Percentiles rank a stretch among this genome's conserved stretches.
Evolutionary conservation across 371 early-diverging fungal genomes (phyloP).

Genomic region (Mortierella polycephala): DNA sequence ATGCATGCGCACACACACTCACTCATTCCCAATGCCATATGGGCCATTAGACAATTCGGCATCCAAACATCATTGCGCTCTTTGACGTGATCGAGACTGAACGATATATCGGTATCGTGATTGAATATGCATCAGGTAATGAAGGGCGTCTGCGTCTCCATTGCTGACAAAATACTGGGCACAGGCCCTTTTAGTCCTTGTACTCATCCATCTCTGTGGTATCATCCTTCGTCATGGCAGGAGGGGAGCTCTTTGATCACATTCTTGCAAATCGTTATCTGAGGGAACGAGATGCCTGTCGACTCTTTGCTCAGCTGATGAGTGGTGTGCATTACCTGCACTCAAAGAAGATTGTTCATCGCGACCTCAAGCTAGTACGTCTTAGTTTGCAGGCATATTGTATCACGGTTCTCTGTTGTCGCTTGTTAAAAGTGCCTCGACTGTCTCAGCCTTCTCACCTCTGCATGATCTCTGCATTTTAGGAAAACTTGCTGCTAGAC

Average conservation of each 20-base stretch:
- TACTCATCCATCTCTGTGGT: not conserved
- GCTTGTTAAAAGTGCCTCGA: not conserved
- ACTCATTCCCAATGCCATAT: not conserved
- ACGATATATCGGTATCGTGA: conserved; percentile 92
- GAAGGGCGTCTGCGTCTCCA: not conserved
- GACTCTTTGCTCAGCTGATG: conserved; percentile 95
- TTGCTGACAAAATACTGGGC: not conserved
- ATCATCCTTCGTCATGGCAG: conserved; percentile 39
- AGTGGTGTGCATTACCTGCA: conserved; percentile 89
- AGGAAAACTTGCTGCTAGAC: conserved; percentile 93
- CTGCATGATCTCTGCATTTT: not conserved
- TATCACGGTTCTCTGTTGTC: not conserved
- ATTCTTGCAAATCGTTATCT: conserved; percentile 92
- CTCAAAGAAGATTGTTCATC: conserved; percentile 89
- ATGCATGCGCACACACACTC: not conserved
- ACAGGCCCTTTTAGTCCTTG: not conserved
- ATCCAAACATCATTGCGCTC: conserved; percentile 92
- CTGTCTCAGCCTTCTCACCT: not conserved
- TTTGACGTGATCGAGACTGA: conserved; percentile 96
- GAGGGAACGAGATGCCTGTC: conserved; percentile 89
- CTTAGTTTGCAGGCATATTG: not conserved
- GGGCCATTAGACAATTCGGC: conserved; percentile 74
- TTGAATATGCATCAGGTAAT: conserved; percentile 93
- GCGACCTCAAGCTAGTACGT: conserved; percentile 93
- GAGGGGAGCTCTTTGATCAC: conserved; percentile 97